Evolutionary conservation across 805 yeast genomes (phyloP).

Genomic region (Hanseniaspora hatyaiensis): DNA sequence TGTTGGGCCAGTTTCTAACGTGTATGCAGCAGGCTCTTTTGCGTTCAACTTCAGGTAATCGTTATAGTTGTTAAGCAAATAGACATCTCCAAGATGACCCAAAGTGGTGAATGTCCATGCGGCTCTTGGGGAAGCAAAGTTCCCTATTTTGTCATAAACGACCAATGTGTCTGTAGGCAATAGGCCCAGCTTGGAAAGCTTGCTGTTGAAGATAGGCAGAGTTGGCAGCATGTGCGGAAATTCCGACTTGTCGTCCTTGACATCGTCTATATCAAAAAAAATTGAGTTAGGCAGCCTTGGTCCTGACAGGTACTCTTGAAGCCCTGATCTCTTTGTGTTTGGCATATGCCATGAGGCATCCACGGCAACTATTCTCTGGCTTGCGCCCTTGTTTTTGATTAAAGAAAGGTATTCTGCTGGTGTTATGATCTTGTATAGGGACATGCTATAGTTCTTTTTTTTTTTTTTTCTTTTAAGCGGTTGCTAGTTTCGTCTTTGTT

Average conservation of each 20-base stretch:
- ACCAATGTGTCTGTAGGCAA: constrained; percentile 48
- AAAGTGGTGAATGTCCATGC: constrained; percentile 80
- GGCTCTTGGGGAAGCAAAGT: constrained; percentile 80
- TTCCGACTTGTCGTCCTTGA: constrained; percentile 46
- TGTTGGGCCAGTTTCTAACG: constrained; percentile 34
- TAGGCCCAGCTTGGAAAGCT: constrained; percentile 48
- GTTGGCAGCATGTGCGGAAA: constrained; percentile 90
- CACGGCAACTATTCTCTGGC: constrained; percentile 46
- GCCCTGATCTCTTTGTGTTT: constrained; percentile 48
- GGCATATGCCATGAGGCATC: constrained; percentile 95
- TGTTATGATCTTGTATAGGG: constrained; percentile 24
- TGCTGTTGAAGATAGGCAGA: constrained; percentile 40
- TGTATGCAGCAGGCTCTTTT: constrained; percentile 16
- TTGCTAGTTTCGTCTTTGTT: background rate
- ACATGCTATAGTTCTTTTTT: constrained; percentile 17
- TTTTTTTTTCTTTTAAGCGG: background rate
- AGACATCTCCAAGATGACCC: constrained; percentile 55
- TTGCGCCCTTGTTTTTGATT: too few relatives aligned
- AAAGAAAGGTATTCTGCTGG: constrained; percentile 24
- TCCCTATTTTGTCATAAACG: constrained; percentile 74
- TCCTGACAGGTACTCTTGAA: constrained; percentile 40
- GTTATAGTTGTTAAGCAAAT: constrained; percentile 57
- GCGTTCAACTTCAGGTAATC: constrained; percentile 31
- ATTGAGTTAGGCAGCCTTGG: constrained; percentile 57
- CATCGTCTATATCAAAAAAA: constrained; percentile 65